Percentiles rank a stretch among this genome's conserved stretches.
Conservation (phyloP, 2,329 filamentous ascomycete species). For the Pseudogymnoascus destructans region DNA sequence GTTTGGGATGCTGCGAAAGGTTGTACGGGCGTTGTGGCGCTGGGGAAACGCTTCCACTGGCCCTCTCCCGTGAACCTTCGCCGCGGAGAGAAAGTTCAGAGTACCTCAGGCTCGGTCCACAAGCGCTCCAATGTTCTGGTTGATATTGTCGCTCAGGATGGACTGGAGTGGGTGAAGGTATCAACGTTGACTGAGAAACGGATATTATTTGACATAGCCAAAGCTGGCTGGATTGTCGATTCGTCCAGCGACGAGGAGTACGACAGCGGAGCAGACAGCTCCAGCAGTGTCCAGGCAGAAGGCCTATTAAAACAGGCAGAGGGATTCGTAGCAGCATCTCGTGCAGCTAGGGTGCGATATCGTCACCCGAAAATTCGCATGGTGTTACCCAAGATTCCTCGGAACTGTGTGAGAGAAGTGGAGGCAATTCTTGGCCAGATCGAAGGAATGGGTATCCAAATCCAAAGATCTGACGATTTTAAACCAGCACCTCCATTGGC, state of each 20-base stretch:
- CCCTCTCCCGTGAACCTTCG: conserved; percentile 15
- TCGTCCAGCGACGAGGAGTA: conserved; percentile 32
- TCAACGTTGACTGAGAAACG: conserved; percentile 51
- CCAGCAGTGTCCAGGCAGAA: conserved; percentile 32
- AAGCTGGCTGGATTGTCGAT: conserved; percentile 46
- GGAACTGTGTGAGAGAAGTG: conserved; percentile 38
- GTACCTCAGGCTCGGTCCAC: conserved; percentile 12
- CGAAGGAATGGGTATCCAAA: conserved; percentile 32
- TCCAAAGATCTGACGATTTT: conserved; percentile 22
- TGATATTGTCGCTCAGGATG: conserved; percentile 51
- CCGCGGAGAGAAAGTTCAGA: conserved; percentile 12
- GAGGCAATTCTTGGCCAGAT: conserved; percentile 44
- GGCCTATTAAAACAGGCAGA: conserved; percentile 47
- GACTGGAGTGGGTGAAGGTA: conserved; percentile 55
- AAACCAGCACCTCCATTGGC: conserved; percentile 14
- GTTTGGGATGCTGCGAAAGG: conserved; percentile 50
- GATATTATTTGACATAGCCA: conserved; percentile 54
- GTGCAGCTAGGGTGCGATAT: conserved; percentile 43
- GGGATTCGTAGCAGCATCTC: conserved; percentile 44
- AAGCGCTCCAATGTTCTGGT: conserved; percentile 36
- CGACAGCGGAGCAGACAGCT: conserved; percentile 30
- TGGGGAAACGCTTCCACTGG: conserved; percentile 44
- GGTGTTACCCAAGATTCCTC: conserved; percentile 45
- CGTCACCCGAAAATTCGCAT: conserved; percentile 45
- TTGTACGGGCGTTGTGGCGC: conserved; percentile 41